Base-by-base conservation (phyloP, 1,284 basidiomycete genomes). In the Schizophyllum amplum region DNA sequence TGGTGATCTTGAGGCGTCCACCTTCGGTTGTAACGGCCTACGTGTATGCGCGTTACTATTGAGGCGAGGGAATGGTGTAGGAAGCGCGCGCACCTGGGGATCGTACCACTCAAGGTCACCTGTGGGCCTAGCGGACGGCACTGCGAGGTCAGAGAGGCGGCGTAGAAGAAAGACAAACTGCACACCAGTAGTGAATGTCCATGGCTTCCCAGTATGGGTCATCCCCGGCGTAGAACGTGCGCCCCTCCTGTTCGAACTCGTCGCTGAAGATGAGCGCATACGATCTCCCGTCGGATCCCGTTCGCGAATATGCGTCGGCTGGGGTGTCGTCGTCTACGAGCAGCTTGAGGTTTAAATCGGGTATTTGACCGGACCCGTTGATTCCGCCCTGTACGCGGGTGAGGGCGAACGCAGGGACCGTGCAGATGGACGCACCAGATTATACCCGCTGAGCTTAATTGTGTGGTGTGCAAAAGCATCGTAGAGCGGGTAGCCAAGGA, bases 81-180 rank as follows among this genome's bases (percentile, higher is more conserved):
- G 47, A 2, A 15, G 33, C 21, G 55, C 47, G 63, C 79, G 57
- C 66, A 84, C 83, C 66, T 75, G 71, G 17, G 92, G 92, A 65
- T 86, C 81, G 70, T 91, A 92, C 91, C 90, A 93, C 69, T 94
- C 91, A 58, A 90, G 65, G 68, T 94, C 90, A 60, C 80, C 88
- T 2, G 92, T 94, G 1, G 87, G 80, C 27, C 27, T 33, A 33
- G 13, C 6, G 27, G 13, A 33, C 13, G 27, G n/a, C n/a, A n/a
- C 27, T 33, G 27, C 13, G 27, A 33, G 27, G 13, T 33, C 27
- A 33, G 13, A 6, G 27, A 13, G 27, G 27, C 5, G 13, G 27
- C 5, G 27, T n/a, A 33, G 27, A 33, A 6, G 27, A 13, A 33
- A 13, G 27, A 5, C 6, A 33, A 33, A 5, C n/a, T n/a, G 13